A percentile compares a stretch with the other conserved stretches of the same genome.
Evolutionary conservation across 805 yeast species (phyloP).

Genomic region (Schwanniomyces occidentalis): DNA sequence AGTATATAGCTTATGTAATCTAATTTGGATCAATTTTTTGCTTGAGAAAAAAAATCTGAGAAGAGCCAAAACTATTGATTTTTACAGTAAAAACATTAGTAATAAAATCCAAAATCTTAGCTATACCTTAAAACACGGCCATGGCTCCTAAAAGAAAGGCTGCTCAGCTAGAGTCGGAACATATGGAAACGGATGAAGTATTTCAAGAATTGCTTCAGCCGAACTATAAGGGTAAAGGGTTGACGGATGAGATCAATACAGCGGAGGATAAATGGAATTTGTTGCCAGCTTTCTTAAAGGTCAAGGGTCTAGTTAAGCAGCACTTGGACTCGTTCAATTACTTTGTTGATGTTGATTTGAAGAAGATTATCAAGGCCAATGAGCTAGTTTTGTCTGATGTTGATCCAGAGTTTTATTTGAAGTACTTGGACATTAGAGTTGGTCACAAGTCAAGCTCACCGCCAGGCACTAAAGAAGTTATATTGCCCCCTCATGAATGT

Average conservation of each 20-base stretch:
- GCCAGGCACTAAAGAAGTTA: conserved; percentile 54
- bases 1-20: conserved; percentile 1
- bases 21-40: conserved; percentile 5
- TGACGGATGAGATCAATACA: conserved; percentile 86
- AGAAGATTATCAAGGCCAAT: conserved; percentile 90
- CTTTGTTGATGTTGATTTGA: conserved; percentile 90
- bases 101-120: background rate
- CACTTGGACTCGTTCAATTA: conserved; percentile 98
- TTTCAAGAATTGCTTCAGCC: conserved; percentile 80
- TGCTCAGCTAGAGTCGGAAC: conserved; percentile 6
- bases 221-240: conserved; percentile 77
- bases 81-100: conserved; percentile 1
- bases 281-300: conserved; percentile 91
- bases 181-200: conserved; percentile 49
- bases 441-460: conserved; percentile 71
- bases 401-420: conserved; percentile 94
- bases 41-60: conserved; percentile 1
- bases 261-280: conserved; percentile 97
- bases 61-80: background rate
- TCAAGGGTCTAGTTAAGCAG: conserved; percentile 94
- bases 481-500: conserved; percentile 91
- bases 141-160: conserved; percentile 16
- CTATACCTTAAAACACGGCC: background rate
- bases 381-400: conserved; percentile 88
- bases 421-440: conserved; percentile 88